Percentiles rank a stretch among this genome's conserved stretches.
These are phyloP conservation scores for Lentinula detonsa DNA, from an alignment of 768 basidiomycete species.

Conservation along the genomic window DNA sequence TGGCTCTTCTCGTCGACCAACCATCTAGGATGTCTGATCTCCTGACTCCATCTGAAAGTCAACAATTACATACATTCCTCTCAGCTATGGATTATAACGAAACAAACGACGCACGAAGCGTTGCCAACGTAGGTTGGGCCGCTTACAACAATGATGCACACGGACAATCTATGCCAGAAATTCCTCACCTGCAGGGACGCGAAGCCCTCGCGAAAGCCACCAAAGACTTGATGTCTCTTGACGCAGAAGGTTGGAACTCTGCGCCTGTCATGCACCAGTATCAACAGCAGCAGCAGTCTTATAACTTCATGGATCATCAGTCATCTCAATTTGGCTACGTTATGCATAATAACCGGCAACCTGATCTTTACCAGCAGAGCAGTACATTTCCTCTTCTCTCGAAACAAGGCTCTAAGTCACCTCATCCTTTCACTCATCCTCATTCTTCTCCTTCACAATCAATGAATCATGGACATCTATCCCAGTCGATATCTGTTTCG, in stretches of 20 bases:
- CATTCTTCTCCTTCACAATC: slow-evolving; percentile 2
- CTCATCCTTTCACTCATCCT: slow-evolving; percentile 4
- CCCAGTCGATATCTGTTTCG: slow-evolving; percentile 7
- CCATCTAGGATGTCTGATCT: slow-evolving; percentile 41
- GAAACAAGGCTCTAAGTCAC: slow-evolving; percentile 9
- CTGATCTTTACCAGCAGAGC: slow-evolving; percentile 14
- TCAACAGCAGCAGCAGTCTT: slow-evolving; percentile 12
- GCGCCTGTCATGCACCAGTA: slow-evolving; percentile 14
- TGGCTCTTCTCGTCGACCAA: slow-evolving; percentile 5
- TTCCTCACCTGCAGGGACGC: slow-evolving; percentile 37
- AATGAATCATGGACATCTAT: slow-evolving; percentile 8
- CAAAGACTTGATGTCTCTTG: slow-evolving; percentile 77
- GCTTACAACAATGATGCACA: slow-evolving; percentile 27
- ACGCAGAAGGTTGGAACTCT: slow-evolving; percentile 35
- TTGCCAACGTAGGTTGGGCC: slow-evolving; percentile 41
- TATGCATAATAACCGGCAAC: slow-evolving; percentile 13
- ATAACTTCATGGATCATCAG: slow-evolving; percentile 15
- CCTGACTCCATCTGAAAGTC: slow-evolving; percentile 59
- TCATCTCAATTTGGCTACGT: slow-evolving; percentile 13
- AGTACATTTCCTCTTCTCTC: slow-evolving; percentile 10
- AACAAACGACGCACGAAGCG: slow-evolving; percentile 26
- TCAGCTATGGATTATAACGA: slow-evolving; percentile 41
- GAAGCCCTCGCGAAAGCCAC: slow-evolving; percentile 74
- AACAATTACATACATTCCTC: slow-evolving; percentile 66
- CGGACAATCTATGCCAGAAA: slow-evolving; percentile 38